A percentile compares a stretch with the other conserved stretches of the same genome.
Conservation (phyloP, 2,329 filamentous ascomycete genomes). For the Coniella lustricola region DNA sequence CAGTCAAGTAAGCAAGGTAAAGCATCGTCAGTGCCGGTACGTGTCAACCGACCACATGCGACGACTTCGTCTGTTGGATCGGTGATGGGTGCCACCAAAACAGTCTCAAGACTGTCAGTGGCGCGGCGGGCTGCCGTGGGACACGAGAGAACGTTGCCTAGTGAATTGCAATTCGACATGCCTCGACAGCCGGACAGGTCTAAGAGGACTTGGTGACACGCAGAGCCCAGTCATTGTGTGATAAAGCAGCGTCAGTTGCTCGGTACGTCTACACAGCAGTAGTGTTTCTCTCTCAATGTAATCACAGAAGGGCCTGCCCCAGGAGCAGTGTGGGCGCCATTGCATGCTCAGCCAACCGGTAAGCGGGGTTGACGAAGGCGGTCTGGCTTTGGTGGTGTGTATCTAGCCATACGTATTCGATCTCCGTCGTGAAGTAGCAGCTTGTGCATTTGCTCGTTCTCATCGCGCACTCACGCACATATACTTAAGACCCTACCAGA, state of each 20-base stretch:
- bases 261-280: background rate
- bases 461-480: background rate
- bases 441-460: background rate
- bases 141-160: slow-evolving; percentile 3
- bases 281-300: background rate
- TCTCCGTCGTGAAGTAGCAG: background rate
- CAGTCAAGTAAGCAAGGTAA: background rate
- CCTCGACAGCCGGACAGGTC: slow-evolving; percentile 1
- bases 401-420: background rate
- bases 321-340: slow-evolving; percentile 12
- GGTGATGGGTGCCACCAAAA: slow-evolving; percentile 6
- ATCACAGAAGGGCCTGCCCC: slow-evolving; percentile 1
- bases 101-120: slow-evolving; percentile 1
- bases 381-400: no score
- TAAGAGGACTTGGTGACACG: slow-evolving; percentile 1
- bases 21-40: background rate
- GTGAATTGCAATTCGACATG: background rate
- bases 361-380: background rate
- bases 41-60: background rate
- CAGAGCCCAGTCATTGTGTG: slow-evolving; percentile 3
- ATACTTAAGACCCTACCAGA: no score
- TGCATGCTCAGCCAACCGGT: slow-evolving; percentile 8
- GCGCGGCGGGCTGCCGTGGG: slow-evolving; percentile 3
- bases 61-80: background rate
- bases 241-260: slow-evolving; percentile 4